These are phyloP conservation scores for Kitagawia praeruptora DNA, from an alignment of 129 eudicot genomes.

Conservation along the genomic window DNA sequence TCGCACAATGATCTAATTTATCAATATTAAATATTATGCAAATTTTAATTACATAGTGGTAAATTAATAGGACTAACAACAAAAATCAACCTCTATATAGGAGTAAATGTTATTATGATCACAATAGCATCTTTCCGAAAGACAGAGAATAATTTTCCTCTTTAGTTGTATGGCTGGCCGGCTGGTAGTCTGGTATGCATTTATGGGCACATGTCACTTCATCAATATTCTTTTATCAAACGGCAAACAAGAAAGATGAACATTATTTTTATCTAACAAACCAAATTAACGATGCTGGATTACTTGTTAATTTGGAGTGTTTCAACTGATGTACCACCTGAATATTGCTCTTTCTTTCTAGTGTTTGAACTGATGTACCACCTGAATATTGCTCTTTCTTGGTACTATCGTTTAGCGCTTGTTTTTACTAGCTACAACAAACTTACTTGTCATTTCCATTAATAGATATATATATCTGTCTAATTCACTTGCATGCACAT, in stretches of 20 bases:
- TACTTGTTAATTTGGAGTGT: background rate
- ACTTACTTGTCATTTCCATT: background rate
- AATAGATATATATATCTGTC: too few species aligned
- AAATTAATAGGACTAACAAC: background rate
- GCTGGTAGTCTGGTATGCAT: too few species aligned
- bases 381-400: background rate
- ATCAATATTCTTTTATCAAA: background rate
- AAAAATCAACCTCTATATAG: too few species aligned
- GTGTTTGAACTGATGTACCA: background rate
- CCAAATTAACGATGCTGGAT: background rate
- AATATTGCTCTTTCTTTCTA: too few species aligned
- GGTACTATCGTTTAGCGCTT: background rate
- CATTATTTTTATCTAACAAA: too few species aligned
- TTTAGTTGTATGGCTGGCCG: too few species aligned
- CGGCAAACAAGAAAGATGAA: background rate
- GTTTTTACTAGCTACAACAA: background rate
- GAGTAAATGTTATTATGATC: too few species aligned
- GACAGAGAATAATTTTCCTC: too few species aligned
- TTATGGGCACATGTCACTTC: too few species aligned
- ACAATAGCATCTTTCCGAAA: too few species aligned
- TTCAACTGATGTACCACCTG: background rate
- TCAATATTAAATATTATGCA: too few species aligned
- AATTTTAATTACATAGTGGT: background rate
- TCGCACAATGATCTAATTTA: too few species aligned
- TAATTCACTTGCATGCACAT: background rate